Conservation (phyloP, 495 filamentous ascomycete species). For the Aspergillus coremiiformis region DNA sequence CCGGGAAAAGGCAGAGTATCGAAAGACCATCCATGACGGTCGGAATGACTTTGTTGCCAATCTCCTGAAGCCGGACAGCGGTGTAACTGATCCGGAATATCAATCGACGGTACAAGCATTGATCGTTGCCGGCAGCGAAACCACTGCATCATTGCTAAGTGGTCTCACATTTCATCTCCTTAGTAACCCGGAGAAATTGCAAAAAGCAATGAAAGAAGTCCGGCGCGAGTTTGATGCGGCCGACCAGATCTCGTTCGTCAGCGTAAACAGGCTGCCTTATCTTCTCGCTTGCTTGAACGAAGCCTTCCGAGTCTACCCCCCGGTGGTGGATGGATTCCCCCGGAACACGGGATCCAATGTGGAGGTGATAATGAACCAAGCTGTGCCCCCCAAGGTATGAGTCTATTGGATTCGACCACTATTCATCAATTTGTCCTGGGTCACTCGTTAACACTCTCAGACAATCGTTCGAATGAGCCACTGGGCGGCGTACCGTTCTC, state of each 20-base stretch:
- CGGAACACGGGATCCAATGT: slow-evolving; percentile 27
- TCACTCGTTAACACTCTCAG: slow-evolving; percentile 6
- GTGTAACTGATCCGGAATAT: not conserved
- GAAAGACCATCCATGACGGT: not conserved
- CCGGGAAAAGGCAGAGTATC: not conserved
- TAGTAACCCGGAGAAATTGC: slow-evolving; percentile 30
- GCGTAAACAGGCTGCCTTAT: slow-evolving; percentile 24
- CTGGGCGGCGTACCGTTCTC: slow-evolving; percentile 32
- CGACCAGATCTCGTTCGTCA: slow-evolving; percentile 40
- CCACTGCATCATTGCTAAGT: slow-evolving; percentile 45
- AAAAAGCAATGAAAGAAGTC: slow-evolving; percentile 35
- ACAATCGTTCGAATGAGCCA: slow-evolving; percentile 28
- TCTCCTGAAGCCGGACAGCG: not conserved
- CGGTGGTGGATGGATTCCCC: slow-evolving; percentile 21
- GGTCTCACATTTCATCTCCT: slow-evolving; percentile 47
- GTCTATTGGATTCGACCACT: not conserved
- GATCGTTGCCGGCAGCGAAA: slow-evolving; percentile 48
- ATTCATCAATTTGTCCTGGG: not conserved
- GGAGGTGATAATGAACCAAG: slow-evolving; percentile 22
- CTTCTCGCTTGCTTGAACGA: slow-evolving; percentile 38
- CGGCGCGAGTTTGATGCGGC: slow-evolving; percentile 31
- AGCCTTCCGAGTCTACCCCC: slow-evolving; percentile 37
- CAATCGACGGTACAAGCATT: slow-evolving; percentile 6
- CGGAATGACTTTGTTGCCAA: slow-evolving; percentile 1
- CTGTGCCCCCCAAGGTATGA: slow-evolving; percentile 16